Evolutionary conservation across 1,139 yeast genomes (phyloP).

Genomic region (Debaryomycetaceae sp.): DNA sequence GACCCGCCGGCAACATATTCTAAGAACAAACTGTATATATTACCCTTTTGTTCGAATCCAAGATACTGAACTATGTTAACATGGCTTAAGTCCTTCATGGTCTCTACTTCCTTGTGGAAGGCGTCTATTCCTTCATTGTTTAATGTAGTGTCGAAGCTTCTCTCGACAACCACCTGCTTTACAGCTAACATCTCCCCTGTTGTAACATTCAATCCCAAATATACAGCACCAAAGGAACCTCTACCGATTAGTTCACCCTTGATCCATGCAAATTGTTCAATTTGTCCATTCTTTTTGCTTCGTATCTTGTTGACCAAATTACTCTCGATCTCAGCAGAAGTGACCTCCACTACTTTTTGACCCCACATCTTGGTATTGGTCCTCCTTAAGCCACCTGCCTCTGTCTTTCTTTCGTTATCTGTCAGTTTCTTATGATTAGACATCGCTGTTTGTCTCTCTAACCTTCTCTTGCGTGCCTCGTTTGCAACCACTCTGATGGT

Average conservation of each 20-base stretch:
- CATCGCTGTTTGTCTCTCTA: conserved; percentile 18
- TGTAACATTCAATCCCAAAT: conserved; percentile 86
- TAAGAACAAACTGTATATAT: conserved; percentile 77
- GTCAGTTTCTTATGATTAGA: not conserved
- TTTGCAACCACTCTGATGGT: conserved; percentile 89
- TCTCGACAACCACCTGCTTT: conserved; percentile 80
- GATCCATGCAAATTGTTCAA: conserved; percentile 93
- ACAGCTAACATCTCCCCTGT: conserved; percentile 99
- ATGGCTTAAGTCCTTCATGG: conserved; percentile 92
- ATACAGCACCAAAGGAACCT: conserved; percentile 97
- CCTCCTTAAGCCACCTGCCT: conserved; percentile 42
- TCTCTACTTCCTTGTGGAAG: conserved; percentile 85
- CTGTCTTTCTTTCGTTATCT: conserved; percentile 2
- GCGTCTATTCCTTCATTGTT: conserved; percentile 68
- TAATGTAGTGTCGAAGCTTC: conserved; percentile 21
- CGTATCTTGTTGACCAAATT: conserved; percentile 59
- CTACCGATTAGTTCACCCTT: conserved; percentile 96
- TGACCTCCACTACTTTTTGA: conserved; percentile 85
- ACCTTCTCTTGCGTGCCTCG: conserved; percentile 71
- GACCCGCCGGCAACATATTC: conserved; percentile 99
- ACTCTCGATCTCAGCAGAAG: conserved; percentile 61
- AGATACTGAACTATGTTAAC: conserved; percentile 91
- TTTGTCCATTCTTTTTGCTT: conserved; percentile 58
- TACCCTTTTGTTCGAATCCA: conserved; percentile 80
- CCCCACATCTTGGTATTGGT: conserved; percentile 98